Percentiles rank a stretch among this genome's conserved stretches.
phyloP scores from a whole-genome alignment of 2,329 filamentous ascomycete genomes.

The Xylariaceae sp. region DNA sequence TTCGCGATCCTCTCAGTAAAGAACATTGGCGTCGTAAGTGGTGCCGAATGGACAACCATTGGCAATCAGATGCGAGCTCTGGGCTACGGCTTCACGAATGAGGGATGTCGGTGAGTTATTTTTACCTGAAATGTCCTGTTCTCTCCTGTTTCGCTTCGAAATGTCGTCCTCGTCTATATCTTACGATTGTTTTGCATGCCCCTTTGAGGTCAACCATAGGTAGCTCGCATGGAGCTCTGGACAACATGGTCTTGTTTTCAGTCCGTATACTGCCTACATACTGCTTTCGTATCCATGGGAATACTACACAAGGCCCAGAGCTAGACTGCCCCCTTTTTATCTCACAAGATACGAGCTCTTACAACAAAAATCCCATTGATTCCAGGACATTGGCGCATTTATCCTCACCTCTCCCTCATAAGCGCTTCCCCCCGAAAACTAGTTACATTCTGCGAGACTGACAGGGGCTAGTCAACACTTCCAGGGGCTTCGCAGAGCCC shows the following conservation, averaged over 20 bases:
- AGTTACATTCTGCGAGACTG: conserved; percentile 12
- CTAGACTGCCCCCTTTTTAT: background rate
- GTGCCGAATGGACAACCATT: conserved; percentile 57
- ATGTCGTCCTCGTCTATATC: background rate
- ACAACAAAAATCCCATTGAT: background rate
- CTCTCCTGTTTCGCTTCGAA: background rate
- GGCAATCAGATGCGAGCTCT: conserved; percentile 55
- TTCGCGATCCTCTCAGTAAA: conserved; percentile 59
- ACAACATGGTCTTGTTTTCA: background rate
- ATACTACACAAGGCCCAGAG: background rate
- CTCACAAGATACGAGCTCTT: background rate
- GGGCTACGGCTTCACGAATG: conserved; percentile 60
- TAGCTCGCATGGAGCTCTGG: background rate
- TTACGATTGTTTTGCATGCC: background rate
- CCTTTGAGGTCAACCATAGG: background rate
- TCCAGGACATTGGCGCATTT: background rate
- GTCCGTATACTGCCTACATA: background rate
- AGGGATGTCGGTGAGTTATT: conserved; percentile 54
- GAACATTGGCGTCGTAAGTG: conserved; percentile 59
- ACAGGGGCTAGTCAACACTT: conserved; percentile 50
- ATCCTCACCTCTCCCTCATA: background rate
- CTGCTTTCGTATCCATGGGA: background rate
- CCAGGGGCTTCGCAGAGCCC: conserved; percentile 51
- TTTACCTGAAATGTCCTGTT: conserved; percentile 7
- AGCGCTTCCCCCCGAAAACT: background rate